Evolutionary conservation across 2,329 filamentous ascomycete species (phyloP).

Genomic region (Ophiostoma piceae): DNA sequence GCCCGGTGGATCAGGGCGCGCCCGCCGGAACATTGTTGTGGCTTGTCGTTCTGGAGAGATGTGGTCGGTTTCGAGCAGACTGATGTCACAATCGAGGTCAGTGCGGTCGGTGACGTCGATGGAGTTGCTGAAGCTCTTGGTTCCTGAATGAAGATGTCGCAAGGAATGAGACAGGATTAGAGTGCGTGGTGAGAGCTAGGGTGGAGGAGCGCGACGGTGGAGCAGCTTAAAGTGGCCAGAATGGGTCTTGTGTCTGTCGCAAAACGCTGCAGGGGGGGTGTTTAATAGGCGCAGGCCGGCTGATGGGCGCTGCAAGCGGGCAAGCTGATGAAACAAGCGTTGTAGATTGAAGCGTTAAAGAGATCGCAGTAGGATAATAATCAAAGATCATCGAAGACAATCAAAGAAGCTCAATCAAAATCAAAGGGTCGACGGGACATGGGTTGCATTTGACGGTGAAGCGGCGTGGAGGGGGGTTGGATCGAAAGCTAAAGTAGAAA

Average conservation of each 20-base stretch:
- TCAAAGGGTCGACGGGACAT: neutral
- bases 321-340: neutral
- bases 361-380: neutral
- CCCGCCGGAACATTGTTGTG: constrained; percentile 2
- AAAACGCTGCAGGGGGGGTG: neutral
- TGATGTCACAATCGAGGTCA: neutral
- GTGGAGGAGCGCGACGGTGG: constrained; percentile 10
- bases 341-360: neutral
- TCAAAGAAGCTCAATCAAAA: neutral
- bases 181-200: neutral
- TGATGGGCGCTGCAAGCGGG: neutral
- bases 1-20: constrained; percentile 4
- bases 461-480: neutral
- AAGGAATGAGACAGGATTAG: constrained; percentile 8
- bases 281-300: neutral
- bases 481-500: neutral
- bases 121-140: neutral
- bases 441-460: neutral
- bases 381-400: too few relatives aligned
- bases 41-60: neutral
- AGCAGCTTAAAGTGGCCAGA: neutral
- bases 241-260: neutral
- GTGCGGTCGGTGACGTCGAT: neutral
- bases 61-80: neutral
- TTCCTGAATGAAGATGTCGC: neutral